Base-by-base conservation (phyloP, 2,329 filamentous ascomycete genomes). In the Neurospora crassa region DNA sequence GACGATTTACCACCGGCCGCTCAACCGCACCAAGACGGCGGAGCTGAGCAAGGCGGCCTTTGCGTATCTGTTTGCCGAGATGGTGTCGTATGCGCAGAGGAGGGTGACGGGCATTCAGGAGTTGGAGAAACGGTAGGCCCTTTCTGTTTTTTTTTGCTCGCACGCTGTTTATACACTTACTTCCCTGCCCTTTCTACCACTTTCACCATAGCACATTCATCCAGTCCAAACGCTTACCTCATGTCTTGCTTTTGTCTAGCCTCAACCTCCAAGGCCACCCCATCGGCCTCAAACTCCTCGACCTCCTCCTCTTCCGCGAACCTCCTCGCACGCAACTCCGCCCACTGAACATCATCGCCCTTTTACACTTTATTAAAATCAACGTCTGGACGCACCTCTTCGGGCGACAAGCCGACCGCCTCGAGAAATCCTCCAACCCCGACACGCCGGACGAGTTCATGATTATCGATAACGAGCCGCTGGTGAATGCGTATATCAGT, bases 391-490 rank as follows among this genome's bases (percentile, higher is more conserved):
- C 91, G 75, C 92, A 97, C 81, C 91, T 99, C 68, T 99, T 99
- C 81, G 90, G 89, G 45, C 91, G 95, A 1, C 91, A 94, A 71
- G 96, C 96, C 40, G 95, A 98, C 82, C 92, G 93, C 20, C 89
- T 99, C 72, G 96, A 99, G 83, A 94, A 96, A 82, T 93, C 90
- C 72, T 90, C 90, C 70, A 91, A 92, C 77, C 90, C 92, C 10
- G 88, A 90, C 70, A 95, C 94, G 69, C 91, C 93, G 10, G 93
- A 96, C 76, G 95, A 98, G 84, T 99, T 98, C 85, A 98, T 99
- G 95, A 96, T 99, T 77, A 93, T 94, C 77, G 96, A 99, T 83
- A 98, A 99, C 82, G 96, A 98, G 80, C 96, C 96, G 29, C 86
- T 98, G 69, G 95, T 98, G 47, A 98, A 97, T 82, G 91, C 91